A percentile compares a stretch with the other conserved stretches of the same genome.
Conservation (phyloP, 805 yeast genomes). For the Yamadazyma scolyti region DNA sequence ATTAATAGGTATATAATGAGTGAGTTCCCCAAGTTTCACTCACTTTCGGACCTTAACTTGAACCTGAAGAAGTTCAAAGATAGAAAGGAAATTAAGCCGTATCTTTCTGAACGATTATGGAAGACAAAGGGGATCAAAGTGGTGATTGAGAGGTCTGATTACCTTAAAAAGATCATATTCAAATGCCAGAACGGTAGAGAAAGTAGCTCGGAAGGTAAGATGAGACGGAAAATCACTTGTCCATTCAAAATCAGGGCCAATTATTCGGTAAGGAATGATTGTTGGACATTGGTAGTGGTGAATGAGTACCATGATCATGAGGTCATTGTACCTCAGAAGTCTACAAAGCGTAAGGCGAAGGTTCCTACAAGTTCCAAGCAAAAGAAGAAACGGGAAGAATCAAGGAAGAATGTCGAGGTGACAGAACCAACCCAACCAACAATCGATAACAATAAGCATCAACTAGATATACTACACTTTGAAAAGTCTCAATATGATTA, state of each 20-base stretch:
- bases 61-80: slow-evolving; percentile 14
- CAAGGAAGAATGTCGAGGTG: too few species aligned
- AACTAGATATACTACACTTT: slow-evolving; percentile 2
- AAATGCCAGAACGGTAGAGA: slow-evolving; percentile 42
- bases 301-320: slow-evolving; percentile 58
- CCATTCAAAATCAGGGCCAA: slow-evolving; percentile 68
- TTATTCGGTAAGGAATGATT: slow-evolving; percentile 45
- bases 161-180: slow-evolving; percentile 56
- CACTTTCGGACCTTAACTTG: slow-evolving; percentile 6
- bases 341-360: too few species aligned
- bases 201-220: slow-evolving; percentile 14
- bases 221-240: slow-evolving; percentile 38
- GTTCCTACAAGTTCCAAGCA: too few species aligned
- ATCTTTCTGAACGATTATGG: slow-evolving; percentile 48
- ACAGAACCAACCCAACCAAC: slow-evolving; percentile 1
- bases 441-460: too few species aligned
- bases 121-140: slow-evolving; percentile 49
- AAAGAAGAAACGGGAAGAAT: too few species aligned
- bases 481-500: slow-evolving; percentile 6
- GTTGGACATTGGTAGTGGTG: slow-evolving; percentile 60
- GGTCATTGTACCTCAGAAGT: too few species aligned
- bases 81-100: slow-evolving; percentile 55
- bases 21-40: not conserved
- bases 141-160: slow-evolving; percentile 62
- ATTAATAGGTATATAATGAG: too few species aligned